Base-by-base conservation (phyloP, 208 protist genomes). In the Wallacemonas collosoma region DNA sequence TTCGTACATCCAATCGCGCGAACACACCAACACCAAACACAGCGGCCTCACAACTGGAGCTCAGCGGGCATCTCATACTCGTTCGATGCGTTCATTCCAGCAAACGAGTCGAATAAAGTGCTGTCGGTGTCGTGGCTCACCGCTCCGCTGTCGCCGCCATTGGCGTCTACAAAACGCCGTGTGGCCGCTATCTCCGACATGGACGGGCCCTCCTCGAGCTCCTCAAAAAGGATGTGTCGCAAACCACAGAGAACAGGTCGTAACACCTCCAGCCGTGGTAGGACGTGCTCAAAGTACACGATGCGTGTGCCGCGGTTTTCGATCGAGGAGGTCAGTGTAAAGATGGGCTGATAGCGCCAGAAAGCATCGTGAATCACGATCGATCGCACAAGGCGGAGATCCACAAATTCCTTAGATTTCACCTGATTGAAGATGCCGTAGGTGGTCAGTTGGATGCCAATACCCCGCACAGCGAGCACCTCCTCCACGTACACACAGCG, bases 301-400 rank as follows among this genome's bases (percentile, higher is more conserved):
- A 93, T 14, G 1, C 86, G 78, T 26, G 68, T 40, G 12, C 83
- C 43, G 15, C 82, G 53, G 72, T 93, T 93, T 66, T 94, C 89
- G 5, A 96, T 75, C 12, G 87, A 88, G 3, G 85, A 85, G 53
- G 89, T 93, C 17, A 96, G 81, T 64, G 89, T 95, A 44, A 94
- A 94, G 1, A 96, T 89, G 9, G 80, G 87, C 71, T 89, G 87
- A 51, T 89, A 90, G 36, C 91, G 82, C 53, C 86, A 91, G 68
- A 90, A 96, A 3, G 88, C 77, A 58, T 96, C 91, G 72, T 96
- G 89, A 51, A 96, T 90, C 48, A 94, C 80, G 9, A 96, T 66
- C 2, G 77, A 83, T 38, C 87, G 86, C 50, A 96, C 79, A 62
- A 93, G 79, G 47, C 82, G 79, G 17, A 86, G 43, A 39, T 94